These are phyloP conservation scores for Guyanaporus albipodus DNA, from an alignment of 768 basidiomycete species.

Conservation along the genomic window DNA sequence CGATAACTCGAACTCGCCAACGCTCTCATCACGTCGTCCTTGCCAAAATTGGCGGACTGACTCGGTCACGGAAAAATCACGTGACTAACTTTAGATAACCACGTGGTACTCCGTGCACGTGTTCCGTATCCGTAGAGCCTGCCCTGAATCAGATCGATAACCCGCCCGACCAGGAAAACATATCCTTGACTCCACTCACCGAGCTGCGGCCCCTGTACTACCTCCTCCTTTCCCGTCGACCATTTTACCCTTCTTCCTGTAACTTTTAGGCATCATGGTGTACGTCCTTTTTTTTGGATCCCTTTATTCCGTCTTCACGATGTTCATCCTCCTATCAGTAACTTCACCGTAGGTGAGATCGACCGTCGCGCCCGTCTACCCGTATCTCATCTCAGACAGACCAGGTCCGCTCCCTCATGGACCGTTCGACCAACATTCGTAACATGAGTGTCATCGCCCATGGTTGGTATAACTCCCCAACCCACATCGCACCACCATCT, in stretches of 20 bases:
- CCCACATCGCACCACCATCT: conserved; percentile 15
- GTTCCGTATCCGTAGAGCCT: conserved; percentile 21
- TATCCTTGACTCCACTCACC: conserved; percentile 12
- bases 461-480: conserved; percentile 51
- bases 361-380: neutral
- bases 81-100: conserved; percentile 16
- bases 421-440: conserved; percentile 87
- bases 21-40: neutral
- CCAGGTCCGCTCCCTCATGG: conserved; percentile 86
- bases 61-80: conserved; percentile 12
- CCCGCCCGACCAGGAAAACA: conserved; percentile 3
- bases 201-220: conserved; percentile 29
- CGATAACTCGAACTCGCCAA: conserved; percentile 16
- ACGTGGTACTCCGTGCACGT: conserved; percentile 9
- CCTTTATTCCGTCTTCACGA: conserved; percentile 4
- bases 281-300: conserved; percentile 44
- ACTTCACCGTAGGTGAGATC: conserved; percentile 82
- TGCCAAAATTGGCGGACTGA: conserved; percentile 1
- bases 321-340: conserved; percentile 49
- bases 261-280: conserved; percentile 73
- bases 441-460: conserved; percentile 95
- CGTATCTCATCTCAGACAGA: conserved; percentile 41
- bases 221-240: too few species aligned
- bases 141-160: conserved; percentile 51
- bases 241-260: conserved; percentile 20